A percentile compares a stretch with the other conserved stretches of the same genome.
Evolutionary conservation across 2,329 filamentous ascomycete species (phyloP).

Genomic region (Aspergillus spinulosporus): DNA sequence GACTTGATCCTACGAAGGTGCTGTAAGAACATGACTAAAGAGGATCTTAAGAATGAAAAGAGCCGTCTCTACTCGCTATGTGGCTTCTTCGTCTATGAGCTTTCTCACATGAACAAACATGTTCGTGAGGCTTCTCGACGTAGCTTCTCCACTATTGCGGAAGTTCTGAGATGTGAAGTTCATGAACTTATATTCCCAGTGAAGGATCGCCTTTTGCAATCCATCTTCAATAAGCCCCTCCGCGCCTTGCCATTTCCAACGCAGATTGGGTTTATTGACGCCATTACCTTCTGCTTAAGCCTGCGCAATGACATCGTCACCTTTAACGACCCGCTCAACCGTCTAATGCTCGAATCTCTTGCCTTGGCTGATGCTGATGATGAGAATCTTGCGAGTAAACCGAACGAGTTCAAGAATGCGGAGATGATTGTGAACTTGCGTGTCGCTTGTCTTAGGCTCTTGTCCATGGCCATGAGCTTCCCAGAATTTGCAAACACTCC

Average conservation of each 20-base stretch:
- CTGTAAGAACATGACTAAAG: slow-evolving; percentile 75
- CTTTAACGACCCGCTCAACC: slow-evolving; percentile 88
- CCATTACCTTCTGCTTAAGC: slow-evolving; percentile 90
- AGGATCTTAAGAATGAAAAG: slow-evolving; percentile 69
- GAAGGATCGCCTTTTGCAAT: slow-evolving; percentile 82
- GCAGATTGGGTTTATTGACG: slow-evolving; percentile 98
- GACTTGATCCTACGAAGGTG: slow-evolving; percentile 76
- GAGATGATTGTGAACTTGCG: slow-evolving; percentile 88
- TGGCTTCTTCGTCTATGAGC: slow-evolving; percentile 79
- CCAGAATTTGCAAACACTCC: slow-evolving; percentile 82
- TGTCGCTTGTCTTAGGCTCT: slow-evolving; percentile 87
- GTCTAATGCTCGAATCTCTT: slow-evolving; percentile 88
- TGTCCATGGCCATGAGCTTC: slow-evolving; percentile 91
- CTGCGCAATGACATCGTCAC: slow-evolving; percentile 85
- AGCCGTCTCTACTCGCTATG: slow-evolving; percentile 74
- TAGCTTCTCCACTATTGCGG: slow-evolving; percentile 77
- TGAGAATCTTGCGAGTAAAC: slow-evolving; percentile 87
- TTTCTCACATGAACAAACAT: slow-evolving; percentile 94
- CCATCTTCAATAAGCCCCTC: slow-evolving; percentile 93
- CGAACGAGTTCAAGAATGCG: slow-evolving; percentile 90
- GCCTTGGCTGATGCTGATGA: slow-evolving; percentile 93
- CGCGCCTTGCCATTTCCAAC: slow-evolving; percentile 89
- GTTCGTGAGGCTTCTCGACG: slow-evolving; percentile 84
- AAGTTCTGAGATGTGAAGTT: slow-evolving; percentile 73
- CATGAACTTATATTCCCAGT: slow-evolving; percentile 87